A percentile compares a stretch with the other conserved stretches of the same genome.
These are phyloP conservation scores for Glarea lozoyensis DNA, from an alignment of 495 filamentous ascomycete species.

Conservation along the genomic window DNA sequence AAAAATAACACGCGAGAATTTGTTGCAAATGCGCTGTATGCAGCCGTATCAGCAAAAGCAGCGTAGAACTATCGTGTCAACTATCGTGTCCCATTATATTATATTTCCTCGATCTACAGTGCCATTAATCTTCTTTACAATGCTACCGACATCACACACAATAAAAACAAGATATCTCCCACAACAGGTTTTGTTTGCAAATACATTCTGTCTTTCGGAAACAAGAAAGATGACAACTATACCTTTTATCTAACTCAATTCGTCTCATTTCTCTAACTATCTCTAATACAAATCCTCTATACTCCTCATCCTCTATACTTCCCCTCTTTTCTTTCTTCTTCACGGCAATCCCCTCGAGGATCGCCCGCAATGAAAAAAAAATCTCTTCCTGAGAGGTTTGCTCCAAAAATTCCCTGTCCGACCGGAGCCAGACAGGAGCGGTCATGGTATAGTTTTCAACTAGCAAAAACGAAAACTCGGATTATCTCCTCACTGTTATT, in stretches of 20 bases:
- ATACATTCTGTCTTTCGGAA: too few relatives aligned
- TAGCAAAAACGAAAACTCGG: conserved; percentile 19
- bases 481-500: conserved; percentile 16
- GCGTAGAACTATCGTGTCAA: too few relatives aligned
- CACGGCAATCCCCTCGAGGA: conserved; percentile 21
- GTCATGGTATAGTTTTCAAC: conserved; percentile 31
- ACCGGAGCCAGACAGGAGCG: conserved; percentile 19
- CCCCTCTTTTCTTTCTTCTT: conserved; percentile 24
- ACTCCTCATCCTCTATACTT: background rate
- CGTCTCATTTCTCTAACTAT: background rate
- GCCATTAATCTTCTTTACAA: too few relatives aligned
- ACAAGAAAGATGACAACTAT: too few relatives aligned
- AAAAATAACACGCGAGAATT: too few relatives aligned
- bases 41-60: too few relatives aligned
- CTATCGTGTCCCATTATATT: too few relatives aligned
- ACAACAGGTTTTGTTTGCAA: too few relatives aligned
- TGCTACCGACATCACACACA: too few relatives aligned
- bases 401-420: conserved; percentile 24
- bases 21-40: too few relatives aligned
- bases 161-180: too few relatives aligned
- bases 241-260: background rate
- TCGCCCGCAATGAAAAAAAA: conserved; percentile 28
- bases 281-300: background rate
- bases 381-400: conserved; percentile 15
- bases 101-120: too few relatives aligned